Evolutionary conservation across 345 rosid genomes (phyloP).

Genomic region (Viola odorata): DNA sequence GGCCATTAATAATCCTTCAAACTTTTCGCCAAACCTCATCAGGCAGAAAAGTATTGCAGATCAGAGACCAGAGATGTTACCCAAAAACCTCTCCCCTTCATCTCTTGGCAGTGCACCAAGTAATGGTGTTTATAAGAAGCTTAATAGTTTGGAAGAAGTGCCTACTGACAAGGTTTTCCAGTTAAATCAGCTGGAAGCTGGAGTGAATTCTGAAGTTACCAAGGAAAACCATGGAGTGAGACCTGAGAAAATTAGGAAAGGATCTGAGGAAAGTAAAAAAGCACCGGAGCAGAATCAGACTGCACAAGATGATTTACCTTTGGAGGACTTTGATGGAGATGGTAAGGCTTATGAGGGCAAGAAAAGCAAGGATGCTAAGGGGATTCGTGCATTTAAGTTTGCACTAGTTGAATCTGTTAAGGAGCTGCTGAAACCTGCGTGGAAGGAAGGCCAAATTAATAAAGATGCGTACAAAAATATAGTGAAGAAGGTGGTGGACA

Average conservation of each 20-base stretch:
- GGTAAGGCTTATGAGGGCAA: slow-evolving; percentile 49
- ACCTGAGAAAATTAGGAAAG: slow-evolving; percentile 37
- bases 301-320: slow-evolving; percentile 30
- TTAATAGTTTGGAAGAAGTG: slow-evolving; percentile 16
- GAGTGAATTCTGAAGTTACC: slow-evolving; percentile 24
- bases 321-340: slow-evolving; percentile 42
- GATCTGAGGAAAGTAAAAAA: slow-evolving; percentile 36
- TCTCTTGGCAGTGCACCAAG: slow-evolving; percentile 17
- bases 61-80: slow-evolving; percentile 20
- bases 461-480: slow-evolving; percentile 90
- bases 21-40: slow-evolving; percentile 13
- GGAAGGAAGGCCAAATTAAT: slow-evolving; percentile 90
- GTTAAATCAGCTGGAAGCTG: slow-evolving; percentile 20
- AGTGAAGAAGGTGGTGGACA: slow-evolving; percentile 93
- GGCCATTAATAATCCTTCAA: slow-evolving; percentile 11
- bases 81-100: slow-evolving; percentile 12
- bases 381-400: slow-evolving; percentile 74
- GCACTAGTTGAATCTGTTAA: slow-evolving; percentile 84
- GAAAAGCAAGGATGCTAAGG: slow-evolving; percentile 73
- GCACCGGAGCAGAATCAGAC: slow-evolving; percentile 32
- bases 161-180: slow-evolving; percentile 15
- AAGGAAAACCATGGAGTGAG: slow-evolving; percentile 25
- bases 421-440: slow-evolving; percentile 82
- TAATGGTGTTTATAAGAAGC: slow-evolving; percentile 12
- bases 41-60: slow-evolving; percentile 24